Conservation (phyloP, 2,329 filamentous ascomycete species). For the Stemphylium vesicarium region DNA sequence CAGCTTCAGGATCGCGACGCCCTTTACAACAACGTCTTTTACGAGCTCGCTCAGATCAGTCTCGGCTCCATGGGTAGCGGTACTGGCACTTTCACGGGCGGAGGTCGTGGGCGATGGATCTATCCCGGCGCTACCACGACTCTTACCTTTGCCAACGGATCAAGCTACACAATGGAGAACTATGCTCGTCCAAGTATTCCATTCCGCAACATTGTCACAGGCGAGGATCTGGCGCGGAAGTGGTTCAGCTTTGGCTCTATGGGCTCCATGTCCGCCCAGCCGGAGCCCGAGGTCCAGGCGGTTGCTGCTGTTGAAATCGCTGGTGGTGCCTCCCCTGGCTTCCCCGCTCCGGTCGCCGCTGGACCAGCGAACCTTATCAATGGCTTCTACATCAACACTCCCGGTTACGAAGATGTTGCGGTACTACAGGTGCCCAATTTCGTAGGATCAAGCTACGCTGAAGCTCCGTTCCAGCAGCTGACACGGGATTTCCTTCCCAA, state of each 20-base stretch:
- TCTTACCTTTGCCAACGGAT: slow-evolving; percentile 55
- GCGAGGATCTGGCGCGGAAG: slow-evolving; percentile 49
- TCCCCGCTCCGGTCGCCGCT: slow-evolving; percentile 50
- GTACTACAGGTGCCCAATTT: slow-evolving; percentile 54
- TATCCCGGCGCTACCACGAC: slow-evolving; percentile 54
- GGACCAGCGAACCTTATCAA: slow-evolving; percentile 52
- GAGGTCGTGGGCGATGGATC: slow-evolving; percentile 52
- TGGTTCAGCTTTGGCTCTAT: slow-evolving; percentile 44
- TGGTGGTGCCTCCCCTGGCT: slow-evolving; percentile 47
- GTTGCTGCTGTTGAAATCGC: slow-evolving; percentile 11
- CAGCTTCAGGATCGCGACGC: slow-evolving; percentile 64
- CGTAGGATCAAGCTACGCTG: slow-evolving; percentile 29
- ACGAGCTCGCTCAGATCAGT: slow-evolving; percentile 53
- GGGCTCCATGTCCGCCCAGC: not conserved
- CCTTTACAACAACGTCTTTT: slow-evolving; percentile 61
- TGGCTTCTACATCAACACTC: slow-evolving; percentile 54
- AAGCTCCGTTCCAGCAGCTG: slow-evolving; percentile 48
- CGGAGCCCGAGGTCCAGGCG: slow-evolving; percentile 1
- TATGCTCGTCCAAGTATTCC: slow-evolving; percentile 49
- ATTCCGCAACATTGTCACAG: slow-evolving; percentile 50
- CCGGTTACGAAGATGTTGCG: slow-evolving; percentile 54
- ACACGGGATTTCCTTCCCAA: slow-evolving; percentile 51
- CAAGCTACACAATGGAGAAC: slow-evolving; percentile 50
- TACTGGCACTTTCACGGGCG: slow-evolving; percentile 53
- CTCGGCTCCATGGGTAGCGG: slow-evolving; percentile 50